Evolutionary conservation across 2,329 filamentous ascomycete genomes (phyloP).

Genomic region (Talaromyces funiculosus): DNA sequence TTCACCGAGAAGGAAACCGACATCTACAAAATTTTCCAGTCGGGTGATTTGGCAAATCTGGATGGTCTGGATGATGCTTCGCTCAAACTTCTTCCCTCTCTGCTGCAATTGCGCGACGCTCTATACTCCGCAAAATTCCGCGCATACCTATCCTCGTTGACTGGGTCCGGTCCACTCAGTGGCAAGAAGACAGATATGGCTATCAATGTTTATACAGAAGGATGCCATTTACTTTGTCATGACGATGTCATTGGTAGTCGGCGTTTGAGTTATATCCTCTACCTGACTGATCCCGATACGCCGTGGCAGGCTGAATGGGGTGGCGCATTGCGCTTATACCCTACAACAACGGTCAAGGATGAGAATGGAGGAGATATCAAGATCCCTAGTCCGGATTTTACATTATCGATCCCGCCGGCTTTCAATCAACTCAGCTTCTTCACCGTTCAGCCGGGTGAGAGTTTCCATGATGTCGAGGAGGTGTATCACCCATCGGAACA

Average conservation of each 20-base stretch:
- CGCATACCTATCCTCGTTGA: constrained; percentile 80
- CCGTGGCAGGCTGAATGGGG: constrained; percentile 92
- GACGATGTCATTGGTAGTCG: constrained; percentile 98
- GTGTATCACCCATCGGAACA: constrained; percentile 68
- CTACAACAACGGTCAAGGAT: constrained; percentile 60
- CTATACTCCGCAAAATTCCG: constrained; percentile 88
- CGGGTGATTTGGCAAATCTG: constrained; percentile 91
- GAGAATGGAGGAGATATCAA: constrained; percentile 69
- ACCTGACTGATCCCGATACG: constrained; percentile 84
- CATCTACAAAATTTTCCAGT: constrained; percentile 99
- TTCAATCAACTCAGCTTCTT: constrained; percentile 99
- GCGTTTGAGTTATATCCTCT: constrained; percentile 93
- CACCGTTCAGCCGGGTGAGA: constrained; percentile 95
- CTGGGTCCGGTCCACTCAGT: constrained; percentile 77
- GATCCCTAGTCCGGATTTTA: constrained; percentile 71
- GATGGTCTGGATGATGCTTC: constrained; percentile 86
- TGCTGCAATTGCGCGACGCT: constrained; percentile 88
- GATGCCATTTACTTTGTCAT: constrained; percentile 91
- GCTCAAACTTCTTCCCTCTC: constrained; percentile 75
- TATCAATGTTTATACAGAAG: constrained; percentile 96
- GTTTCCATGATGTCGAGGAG: constrained; percentile 98
- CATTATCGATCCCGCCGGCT: constrained; percentile 80
- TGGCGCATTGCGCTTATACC: constrained; percentile 82
- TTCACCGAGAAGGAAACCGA: constrained; percentile 99
- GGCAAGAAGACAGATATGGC: constrained; percentile 98